phyloP scores from a whole-genome alignment of 305 asterid species.

The Fraxinus sp. region DNA sequence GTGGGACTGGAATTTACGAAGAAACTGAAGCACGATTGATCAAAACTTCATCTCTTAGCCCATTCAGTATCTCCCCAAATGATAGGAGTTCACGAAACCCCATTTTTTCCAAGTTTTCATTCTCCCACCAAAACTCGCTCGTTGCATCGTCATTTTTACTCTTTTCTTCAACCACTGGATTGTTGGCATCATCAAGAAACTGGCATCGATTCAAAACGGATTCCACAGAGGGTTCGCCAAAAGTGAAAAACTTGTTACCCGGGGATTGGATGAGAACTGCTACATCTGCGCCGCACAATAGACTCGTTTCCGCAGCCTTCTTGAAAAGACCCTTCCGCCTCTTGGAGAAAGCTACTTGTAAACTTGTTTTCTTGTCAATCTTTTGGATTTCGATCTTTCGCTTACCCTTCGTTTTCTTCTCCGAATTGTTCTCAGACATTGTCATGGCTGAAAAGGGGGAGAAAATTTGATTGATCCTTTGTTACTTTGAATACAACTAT shows the following conservation, averaged over 20 bases:
- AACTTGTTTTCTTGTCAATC: neutral
- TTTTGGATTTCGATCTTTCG: neutral
- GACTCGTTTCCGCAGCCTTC: neutral
- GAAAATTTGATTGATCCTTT: too few relatives aligned
- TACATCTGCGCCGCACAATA: neutral
- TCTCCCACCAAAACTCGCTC: neutral
- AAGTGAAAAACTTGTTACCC: neutral
- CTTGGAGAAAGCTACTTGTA: neutral
- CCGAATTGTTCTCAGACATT: neutral
- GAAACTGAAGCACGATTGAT: neutral
- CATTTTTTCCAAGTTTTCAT: neutral
- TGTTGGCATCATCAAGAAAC: neutral
- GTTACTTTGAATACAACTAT: too few relatives aligned
- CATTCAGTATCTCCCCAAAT: neutral
- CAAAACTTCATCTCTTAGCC: neutral
- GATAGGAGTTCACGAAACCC: neutral
- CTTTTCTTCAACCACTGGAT: neutral
- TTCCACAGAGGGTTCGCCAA: neutral
- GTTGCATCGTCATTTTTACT: neutral
- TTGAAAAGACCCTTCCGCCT: neutral
- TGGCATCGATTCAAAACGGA: neutral
- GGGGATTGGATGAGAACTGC: neutral
- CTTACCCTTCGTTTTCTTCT: neutral
- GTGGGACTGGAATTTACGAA: neutral
- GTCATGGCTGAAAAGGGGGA: neutral